A percentile compares a stretch with the other conserved stretches of the same genome.
Evolutionary conservation across 768 basidiomycete species (phyloP).

Genomic region (Tubosaeta sp.): DNA sequence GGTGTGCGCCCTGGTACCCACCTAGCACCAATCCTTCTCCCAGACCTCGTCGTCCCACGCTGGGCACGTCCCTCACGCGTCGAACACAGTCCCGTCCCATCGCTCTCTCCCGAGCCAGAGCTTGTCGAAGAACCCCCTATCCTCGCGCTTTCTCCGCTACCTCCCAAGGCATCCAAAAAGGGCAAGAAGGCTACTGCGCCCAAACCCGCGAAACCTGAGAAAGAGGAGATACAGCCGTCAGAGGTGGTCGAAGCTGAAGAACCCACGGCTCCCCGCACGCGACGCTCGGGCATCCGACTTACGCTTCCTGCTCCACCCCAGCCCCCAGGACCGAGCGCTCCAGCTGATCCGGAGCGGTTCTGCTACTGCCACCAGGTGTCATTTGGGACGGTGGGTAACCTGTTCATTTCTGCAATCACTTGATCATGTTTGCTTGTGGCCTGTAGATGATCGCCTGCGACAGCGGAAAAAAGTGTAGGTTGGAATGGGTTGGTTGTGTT

Average conservation of each 20-base stretch:
- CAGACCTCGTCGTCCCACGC: slow-evolving; percentile 57
- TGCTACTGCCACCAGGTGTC: slow-evolving; percentile 81
- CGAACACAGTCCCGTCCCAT: slow-evolving; percentile 41
- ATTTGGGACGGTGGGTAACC: slow-evolving; percentile 64
- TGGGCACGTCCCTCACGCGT: slow-evolving; percentile 44
- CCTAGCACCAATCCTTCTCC: slow-evolving; percentile 52
- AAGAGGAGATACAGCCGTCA: slow-evolving; percentile 12
- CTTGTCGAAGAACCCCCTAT: slow-evolving; percentile 10
- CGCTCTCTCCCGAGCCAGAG: slow-evolving; percentile 29
- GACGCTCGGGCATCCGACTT: slow-evolving; percentile 28
- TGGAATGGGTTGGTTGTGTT: slow-evolving; percentile 72
- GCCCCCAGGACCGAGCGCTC: slow-evolving; percentile 15
- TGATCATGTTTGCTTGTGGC: not conserved
- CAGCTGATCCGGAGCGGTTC: slow-evolving; percentile 50
- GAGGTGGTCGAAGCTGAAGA: slow-evolving; percentile 9
- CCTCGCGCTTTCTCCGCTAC: slow-evolving; percentile 11
- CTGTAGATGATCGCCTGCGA: slow-evolving; percentile 86
- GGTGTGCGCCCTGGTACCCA: slow-evolving; percentile 52
- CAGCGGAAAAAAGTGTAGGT: slow-evolving; percentile 51
- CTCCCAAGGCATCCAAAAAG: slow-evolving; percentile 19
- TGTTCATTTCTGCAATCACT: not conserved
- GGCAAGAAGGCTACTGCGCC: slow-evolving; percentile 17
- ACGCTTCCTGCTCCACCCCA: slow-evolving; percentile 33
- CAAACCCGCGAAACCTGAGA: slow-evolving; percentile 15
- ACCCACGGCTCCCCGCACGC: slow-evolving; percentile 13